Conservation (phyloP, 352 stramenopile species). For the Globisporangium nodosum region DNA sequence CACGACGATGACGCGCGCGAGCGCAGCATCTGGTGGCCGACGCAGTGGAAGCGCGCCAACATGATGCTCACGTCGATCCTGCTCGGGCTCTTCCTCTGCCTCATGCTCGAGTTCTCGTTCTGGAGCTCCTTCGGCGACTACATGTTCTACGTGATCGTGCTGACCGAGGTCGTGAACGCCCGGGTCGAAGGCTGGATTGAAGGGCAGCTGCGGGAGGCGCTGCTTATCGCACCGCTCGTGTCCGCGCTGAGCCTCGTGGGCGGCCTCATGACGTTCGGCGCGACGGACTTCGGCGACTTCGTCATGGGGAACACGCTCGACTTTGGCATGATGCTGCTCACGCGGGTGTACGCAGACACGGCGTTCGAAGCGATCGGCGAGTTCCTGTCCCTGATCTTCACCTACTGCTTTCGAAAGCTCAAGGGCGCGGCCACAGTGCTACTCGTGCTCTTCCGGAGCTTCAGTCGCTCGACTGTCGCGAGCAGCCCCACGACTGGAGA, state of each 20-base stretch:
- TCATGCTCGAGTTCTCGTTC: conserved; percentile 96
- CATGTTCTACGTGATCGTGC: conserved; percentile 96
- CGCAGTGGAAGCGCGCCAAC: conserved; percentile 94
- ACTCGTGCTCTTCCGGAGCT: conserved; percentile 42
- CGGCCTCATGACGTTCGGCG: conserved; percentile 93
- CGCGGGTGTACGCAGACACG: conserved; percentile 89
- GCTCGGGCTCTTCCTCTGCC: conserved; percentile 89
- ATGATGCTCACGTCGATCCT: conserved; percentile 93
- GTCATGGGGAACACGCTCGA: conserved; percentile 93
- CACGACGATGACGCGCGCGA: conserved; percentile 57
- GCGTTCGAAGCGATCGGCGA: conserved; percentile 74
- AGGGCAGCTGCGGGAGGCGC: conserved; percentile 85
- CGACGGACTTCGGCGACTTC: conserved; percentile 96
- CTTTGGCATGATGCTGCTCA: conserved; percentile 94
- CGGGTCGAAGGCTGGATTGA: conserved; percentile 88
- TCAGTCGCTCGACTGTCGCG: conserved; percentile 38
- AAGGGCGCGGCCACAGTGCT: conserved; percentile 27
- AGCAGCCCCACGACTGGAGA: not conserved
- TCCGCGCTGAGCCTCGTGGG: conserved; percentile 88
- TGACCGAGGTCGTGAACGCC: conserved; percentile 87
- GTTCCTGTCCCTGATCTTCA: conserved; percentile 37
- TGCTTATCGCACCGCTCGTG: conserved; percentile 89
- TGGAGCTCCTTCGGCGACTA: conserved; percentile 93
- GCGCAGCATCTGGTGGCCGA: conserved; percentile 84
- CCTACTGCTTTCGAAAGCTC: conserved; percentile 29